Evolutionary conservation across 2,329 filamentous ascomycete genomes (phyloP).

Genomic region (Neonectria sp.): DNA sequence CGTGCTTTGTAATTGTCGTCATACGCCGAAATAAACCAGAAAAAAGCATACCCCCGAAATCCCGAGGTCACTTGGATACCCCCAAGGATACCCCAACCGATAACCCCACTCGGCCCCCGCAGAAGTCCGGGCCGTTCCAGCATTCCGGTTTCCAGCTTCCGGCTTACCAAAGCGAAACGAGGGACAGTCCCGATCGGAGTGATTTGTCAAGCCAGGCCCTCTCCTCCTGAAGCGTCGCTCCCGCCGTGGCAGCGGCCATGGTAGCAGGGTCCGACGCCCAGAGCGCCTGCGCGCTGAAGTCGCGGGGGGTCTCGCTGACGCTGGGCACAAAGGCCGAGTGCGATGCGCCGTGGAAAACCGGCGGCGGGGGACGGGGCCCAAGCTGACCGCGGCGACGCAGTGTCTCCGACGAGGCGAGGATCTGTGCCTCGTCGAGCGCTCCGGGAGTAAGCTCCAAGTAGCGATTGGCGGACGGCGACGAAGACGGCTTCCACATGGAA

Average conservation of each 20-base stretch:
- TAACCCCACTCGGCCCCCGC: slow-evolving; percentile 4
- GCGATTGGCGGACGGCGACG: slow-evolving; percentile 22
- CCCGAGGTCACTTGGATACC: background rate
- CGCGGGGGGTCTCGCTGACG: slow-evolving; percentile 45
- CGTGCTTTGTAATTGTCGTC: slow-evolving; percentile 14
- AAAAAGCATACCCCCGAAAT: background rate
- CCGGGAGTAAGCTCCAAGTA: slow-evolving; percentile 40
- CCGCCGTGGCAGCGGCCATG: slow-evolving; percentile 32
- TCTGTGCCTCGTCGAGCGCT: slow-evolving; percentile 36
- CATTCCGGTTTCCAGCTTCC: background rate
- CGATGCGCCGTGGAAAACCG: slow-evolving; percentile 40
- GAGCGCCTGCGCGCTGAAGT: slow-evolving; percentile 46
- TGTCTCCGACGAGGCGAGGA: slow-evolving; percentile 41
- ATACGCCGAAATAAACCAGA: background rate
- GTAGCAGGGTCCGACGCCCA: slow-evolving; percentile 33
- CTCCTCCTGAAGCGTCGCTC: slow-evolving; percentile 34
- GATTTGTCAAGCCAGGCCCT: slow-evolving; percentile 45
- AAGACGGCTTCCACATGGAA: slow-evolving; percentile 43
- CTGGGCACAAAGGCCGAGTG: slow-evolving; percentile 43
- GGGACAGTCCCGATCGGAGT: slow-evolving; percentile 40
- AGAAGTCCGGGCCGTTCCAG: background rate
- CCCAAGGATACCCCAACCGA: too few species aligned
- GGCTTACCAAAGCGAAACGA: slow-evolving; percentile 36
- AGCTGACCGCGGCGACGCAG: slow-evolving; percentile 39
- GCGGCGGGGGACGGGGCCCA: slow-evolving; percentile 40